Base-by-base conservation (phyloP, 139 green algal genomes). In the Haematococcus sp. region DNA sequence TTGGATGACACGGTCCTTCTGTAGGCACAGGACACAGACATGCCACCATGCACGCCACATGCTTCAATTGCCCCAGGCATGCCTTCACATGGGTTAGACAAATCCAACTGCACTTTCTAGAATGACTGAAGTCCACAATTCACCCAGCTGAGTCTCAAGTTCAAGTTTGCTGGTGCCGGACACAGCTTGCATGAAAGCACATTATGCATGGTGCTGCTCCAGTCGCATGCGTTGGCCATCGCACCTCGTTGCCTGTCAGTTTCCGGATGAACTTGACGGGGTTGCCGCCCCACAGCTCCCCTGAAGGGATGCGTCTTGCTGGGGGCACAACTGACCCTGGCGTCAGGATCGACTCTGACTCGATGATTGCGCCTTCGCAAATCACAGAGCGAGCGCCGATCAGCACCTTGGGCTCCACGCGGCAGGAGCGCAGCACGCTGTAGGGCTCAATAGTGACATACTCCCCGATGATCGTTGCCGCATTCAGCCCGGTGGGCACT, bases 241-340 rank as follows among this genome's bases (percentile, higher is more conserved):
- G 16, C 40, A 92, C 86, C 71, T 92, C 87, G 63, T 89, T 73
- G 15, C 70, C 85, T 44, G 82, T 94, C 32, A 97, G 77, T 59
- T 93, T 83, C 7, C 93, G 86, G 4, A 97, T 79, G 63, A 90
- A 95, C 19, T 75, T 77, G 0, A 91, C 93, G 25, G 93, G 93
- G 71, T 89, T 91, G 54, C 93, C 92, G 2, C 79, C 91, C 93
- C 93, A 97, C 68, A 97, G 74, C 77, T 97, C 80, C 2, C 91
- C 92, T 30, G 82, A 79, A n/a, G 92, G 92, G 22, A 97, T 84
- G 40, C 86, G 80, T 5, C 89, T 74, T 17, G 89, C 93, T 1
- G 93, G 93, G 2, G 91, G 89, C 64, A 97, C 73, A 46, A 97
- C 91, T 44, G 87, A 91, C 65, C 91, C 89, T 3, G 93, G 89